Base-by-base conservation (phyloP, 768 basidiomycete genomes). In the Trametes elegans region DNA sequence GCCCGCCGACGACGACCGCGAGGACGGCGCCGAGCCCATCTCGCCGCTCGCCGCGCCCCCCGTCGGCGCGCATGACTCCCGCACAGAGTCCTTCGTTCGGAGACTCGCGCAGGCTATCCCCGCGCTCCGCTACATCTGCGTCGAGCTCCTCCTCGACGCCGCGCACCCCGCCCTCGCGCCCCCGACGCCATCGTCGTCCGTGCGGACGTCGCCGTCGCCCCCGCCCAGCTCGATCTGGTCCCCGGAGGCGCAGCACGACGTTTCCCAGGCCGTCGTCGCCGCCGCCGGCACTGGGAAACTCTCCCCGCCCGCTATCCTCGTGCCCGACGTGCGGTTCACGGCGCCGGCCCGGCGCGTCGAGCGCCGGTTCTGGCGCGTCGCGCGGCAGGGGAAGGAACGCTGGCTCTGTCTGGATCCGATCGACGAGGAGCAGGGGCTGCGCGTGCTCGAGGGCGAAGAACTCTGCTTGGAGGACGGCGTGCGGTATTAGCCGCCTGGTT, bases 331-430 rank as follows among this genome's bases (percentile, higher is more conserved):
- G 45, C 31, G 29, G 19, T 21, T 27, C 13, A 16, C 28, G 32
- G 19, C 23, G 23, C 32, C 32, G 34, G 32, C 42, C 11, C 45
- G 3, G 34, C 3, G 42, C 5, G 19, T 18, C 21, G 49, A 57
- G 44, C 19, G 56, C 13, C 38, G 50, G 11, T 57, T 57, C 38
- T 57, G 49, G 49, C 56, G 56, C 44, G 43, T 57, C 8, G 56
- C 51, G 34, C 35, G 56, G 28, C 24, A 49, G 47, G 47, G 31
- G 5, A 9, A 49, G 36, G 40, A 23, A 34, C 32, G 42, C 32
- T 51, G 49, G 49, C 19, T 57, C 24, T 57, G 56, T 9, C 56
- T 57, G 16, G 56, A 57, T 13, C 36, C 38, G 38, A 49, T 57
- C 0, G 43, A 24, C 24, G 49, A 40, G 36, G 18, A 11, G 3